Evolutionary conservation across 768 basidiomycete species (phyloP).

Genomic region (Imleria badia): DNA sequence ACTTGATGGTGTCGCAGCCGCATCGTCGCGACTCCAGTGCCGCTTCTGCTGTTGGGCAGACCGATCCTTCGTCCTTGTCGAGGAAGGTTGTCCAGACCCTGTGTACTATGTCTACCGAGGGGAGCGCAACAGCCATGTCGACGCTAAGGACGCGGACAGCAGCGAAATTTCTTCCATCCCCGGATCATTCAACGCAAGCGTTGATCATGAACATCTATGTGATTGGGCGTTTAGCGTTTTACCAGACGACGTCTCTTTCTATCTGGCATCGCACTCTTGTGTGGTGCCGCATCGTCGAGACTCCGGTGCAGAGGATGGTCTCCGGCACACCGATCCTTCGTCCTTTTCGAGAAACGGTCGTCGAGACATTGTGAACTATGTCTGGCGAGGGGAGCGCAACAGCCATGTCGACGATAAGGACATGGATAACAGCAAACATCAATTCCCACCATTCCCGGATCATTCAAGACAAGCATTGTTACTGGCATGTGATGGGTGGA

Average conservation of each 20-base stretch:
- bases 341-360: no score
- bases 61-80: background rate
- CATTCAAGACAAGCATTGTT: background rate
- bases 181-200: background rate
- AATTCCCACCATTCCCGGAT: slow-evolving; percentile 2
- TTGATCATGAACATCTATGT: background rate
- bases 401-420: background rate
- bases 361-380: background rate
- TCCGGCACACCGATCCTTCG: no score
- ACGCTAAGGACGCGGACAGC: background rate
- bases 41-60: background rate
- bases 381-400: background rate
- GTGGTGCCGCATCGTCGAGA: no score
- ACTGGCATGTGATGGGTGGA: background rate
- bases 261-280: background rate
- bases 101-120: background rate
- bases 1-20: background rate
- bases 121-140: background rate
- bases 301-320: no score
- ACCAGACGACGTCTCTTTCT: background rate
- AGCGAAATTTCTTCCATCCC: background rate
- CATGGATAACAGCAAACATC: background rate
- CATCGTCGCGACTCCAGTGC: background rate
- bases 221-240: background rate
- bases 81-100: background rate